phyloP scores from a whole-genome alignment of 83 land plant species.

The Picea engelmannii region DNA sequence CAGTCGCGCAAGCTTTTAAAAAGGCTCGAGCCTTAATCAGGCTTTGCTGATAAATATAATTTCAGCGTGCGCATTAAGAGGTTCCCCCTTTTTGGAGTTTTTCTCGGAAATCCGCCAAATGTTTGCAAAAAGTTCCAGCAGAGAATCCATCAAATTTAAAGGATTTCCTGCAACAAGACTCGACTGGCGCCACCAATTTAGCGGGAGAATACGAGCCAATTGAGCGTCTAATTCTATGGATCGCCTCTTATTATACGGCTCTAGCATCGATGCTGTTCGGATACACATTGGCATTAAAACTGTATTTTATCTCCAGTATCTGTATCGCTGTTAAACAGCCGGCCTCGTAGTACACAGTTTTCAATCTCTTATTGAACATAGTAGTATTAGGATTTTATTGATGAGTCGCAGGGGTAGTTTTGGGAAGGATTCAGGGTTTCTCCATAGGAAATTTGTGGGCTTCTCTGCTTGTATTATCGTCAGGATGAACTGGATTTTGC shows the following conservation, averaged over 20 bases:
- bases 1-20: too few relatives aligned
- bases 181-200: not conserved
- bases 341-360: not conserved
- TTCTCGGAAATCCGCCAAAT: too few relatives aligned
- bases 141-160: slow-evolving; percentile 3
- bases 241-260: not conserved
- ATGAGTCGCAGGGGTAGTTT: slow-evolving; percentile 1
- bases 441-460: slow-evolving; percentile 1
- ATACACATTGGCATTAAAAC: not conserved
- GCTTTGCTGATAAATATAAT: too few relatives aligned
- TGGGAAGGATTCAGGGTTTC: not conserved
- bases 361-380: not conserved
- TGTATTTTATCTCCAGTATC: not conserved
- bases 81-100: too few relatives aligned
- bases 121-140: not conserved
- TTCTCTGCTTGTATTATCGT: slow-evolving; percentile 23
- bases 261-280: not conserved
- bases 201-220: not conserved
- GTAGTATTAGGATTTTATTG: not conserved
- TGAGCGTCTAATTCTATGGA: not conserved
- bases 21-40: too few relatives aligned
- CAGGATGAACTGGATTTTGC: slow-evolving; percentile 60
- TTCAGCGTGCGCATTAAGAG: too few relatives aligned
- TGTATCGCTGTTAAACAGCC: not conserved
- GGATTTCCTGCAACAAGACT: not conserved